Evolutionary conservation across 257 asterid species (phyloP).

Genomic region (Nyctanthes arbortristis): DNA sequence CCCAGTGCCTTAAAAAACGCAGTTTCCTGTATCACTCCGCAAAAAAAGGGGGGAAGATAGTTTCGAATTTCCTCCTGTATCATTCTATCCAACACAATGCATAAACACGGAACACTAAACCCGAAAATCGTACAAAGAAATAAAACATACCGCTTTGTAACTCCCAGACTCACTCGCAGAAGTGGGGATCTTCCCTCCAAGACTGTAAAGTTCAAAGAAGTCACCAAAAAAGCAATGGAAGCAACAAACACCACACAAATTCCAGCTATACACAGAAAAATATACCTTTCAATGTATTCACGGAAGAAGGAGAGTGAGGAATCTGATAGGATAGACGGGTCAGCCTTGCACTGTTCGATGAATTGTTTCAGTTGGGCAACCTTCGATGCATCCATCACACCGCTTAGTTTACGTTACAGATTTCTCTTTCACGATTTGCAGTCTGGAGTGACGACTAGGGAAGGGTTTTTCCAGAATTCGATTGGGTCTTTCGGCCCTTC

Average conservation of each 20-base stretch:
- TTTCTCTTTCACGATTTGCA: not conserved
- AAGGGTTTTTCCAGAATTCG: too few relatives aligned
- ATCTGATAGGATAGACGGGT: conserved; percentile 67
- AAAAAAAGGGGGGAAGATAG: too few relatives aligned
- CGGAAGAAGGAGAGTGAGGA: conserved; percentile 81
- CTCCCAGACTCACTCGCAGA: conserved; percentile 28
- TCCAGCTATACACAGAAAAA: not conserved
- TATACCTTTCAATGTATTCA: conserved; percentile 71
- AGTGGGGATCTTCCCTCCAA: conserved; percentile 83
- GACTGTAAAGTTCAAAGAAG: conserved; percentile 44
- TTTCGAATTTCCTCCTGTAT: too few relatives aligned
- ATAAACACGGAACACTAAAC: too few relatives aligned
- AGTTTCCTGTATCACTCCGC: too few relatives aligned
- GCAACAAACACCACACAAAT: conserved; percentile 3
- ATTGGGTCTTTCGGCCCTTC: too few relatives aligned
- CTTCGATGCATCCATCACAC: conserved; percentile 61
- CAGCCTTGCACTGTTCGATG: conserved; percentile 56
- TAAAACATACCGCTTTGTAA: conserved; percentile 45
- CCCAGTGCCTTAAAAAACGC: too few relatives aligned
- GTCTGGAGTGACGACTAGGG: too few relatives aligned
- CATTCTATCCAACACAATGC: too few relatives aligned
- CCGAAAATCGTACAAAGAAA: not conserved
- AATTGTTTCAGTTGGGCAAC: conserved; percentile 59
- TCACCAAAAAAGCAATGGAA: not conserved
- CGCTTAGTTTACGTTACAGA: not conserved